phyloP scores from a whole-genome alignment of 768 basidiomycete species.

The Kwoniella sp. region DNA sequence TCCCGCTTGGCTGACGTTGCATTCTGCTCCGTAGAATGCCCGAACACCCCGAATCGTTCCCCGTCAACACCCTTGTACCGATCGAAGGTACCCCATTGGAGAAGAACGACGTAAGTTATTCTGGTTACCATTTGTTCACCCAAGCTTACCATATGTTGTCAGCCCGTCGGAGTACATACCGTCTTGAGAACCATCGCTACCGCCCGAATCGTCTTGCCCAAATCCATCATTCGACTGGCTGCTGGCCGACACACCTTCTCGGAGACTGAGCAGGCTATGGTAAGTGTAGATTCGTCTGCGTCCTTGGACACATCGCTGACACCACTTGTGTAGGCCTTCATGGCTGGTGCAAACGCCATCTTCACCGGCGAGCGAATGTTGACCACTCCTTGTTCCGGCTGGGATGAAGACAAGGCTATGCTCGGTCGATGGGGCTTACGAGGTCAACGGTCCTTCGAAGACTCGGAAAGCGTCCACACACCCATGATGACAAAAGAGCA shows the following conservation, averaged over 20 bases:
- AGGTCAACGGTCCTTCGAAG: constrained; percentile 89
- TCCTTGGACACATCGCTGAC: constrained; percentile 2
- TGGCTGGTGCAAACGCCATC: constrained; percentile 97
- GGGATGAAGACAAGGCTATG: constrained; percentile 98
- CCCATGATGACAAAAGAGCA: constrained; percentile 24
- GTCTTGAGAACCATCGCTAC: constrained; percentile 93
- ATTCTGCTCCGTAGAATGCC: constrained; percentile 69
- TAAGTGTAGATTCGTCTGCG: constrained; percentile 47
- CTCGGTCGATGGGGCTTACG: constrained; percentile 88
- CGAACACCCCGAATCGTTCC: constrained; percentile 98
- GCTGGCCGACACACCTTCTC: constrained; percentile 86
- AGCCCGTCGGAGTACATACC: constrained; percentile 80
- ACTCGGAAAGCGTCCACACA: constrained; percentile 55
- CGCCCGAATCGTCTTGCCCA: constrained; percentile 85
- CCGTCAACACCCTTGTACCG: constrained; percentile 94
- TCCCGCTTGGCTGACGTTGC: constrained; percentile 2
- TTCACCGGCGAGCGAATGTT: constrained; percentile 99
- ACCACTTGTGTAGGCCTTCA: constrained; percentile 62
- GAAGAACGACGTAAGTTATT: constrained; percentile 71
- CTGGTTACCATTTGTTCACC: neutral
- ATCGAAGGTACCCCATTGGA: constrained; percentile 93
- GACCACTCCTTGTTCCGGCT: constrained; percentile 95
- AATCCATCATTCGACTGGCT: constrained; percentile 90
- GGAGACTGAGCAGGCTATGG: constrained; percentile 94
- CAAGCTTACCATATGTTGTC: constrained; percentile 19